These are phyloP conservation scores for Juncus inflexus DNA, from an alignment of 176 grass and related monocot genomes.

Conservation along the genomic window DNA sequence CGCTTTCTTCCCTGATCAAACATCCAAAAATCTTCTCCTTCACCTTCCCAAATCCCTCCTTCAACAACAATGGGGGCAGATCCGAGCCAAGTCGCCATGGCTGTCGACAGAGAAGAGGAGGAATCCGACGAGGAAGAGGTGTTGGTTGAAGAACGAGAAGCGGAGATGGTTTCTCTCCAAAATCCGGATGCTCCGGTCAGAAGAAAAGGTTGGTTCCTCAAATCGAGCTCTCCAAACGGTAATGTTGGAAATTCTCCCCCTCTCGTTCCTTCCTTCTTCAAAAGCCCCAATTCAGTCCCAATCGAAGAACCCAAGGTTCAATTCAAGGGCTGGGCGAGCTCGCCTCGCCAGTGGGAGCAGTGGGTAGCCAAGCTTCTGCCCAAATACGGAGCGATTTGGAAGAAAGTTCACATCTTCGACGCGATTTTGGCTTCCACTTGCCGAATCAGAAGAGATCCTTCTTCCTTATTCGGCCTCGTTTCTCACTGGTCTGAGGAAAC, in stretches of 20 bases:
- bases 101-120: conserved; percentile 2
- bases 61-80: conserved; percentile 12
- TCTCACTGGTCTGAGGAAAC: conserved; percentile 64
- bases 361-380: conserved; percentile 79
- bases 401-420: conserved; percentile 55
- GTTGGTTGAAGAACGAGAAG: conserved; percentile 25
- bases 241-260: conserved; percentile 18
- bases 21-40: no score
- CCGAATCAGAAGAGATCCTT: conserved; percentile 48
- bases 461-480: conserved; percentile 42
- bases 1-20: no score
- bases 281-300: conserved; percentile 22
- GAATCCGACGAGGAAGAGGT: conserved; percentile 20
- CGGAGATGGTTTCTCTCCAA: conserved; percentile 25
- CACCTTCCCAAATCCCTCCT: no score
- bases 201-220: conserved; percentile 26
- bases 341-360: conserved; percentile 60
- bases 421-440: conserved; percentile 60
- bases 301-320: conserved; percentile 49
- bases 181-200: not conserved
- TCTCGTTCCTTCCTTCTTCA: conserved; percentile 7
- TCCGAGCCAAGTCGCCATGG: not conserved
- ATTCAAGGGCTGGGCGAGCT: conserved; percentile 67
- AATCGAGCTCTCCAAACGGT: conserved; percentile 6
- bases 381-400: conserved; percentile 46